Percentiles rank a stretch among this genome's conserved stretches.
These are phyloP conservation scores for Gonapodya sp. DNA, from an alignment of 192 early-diverging fungal species.

Conservation along the genomic window DNA sequence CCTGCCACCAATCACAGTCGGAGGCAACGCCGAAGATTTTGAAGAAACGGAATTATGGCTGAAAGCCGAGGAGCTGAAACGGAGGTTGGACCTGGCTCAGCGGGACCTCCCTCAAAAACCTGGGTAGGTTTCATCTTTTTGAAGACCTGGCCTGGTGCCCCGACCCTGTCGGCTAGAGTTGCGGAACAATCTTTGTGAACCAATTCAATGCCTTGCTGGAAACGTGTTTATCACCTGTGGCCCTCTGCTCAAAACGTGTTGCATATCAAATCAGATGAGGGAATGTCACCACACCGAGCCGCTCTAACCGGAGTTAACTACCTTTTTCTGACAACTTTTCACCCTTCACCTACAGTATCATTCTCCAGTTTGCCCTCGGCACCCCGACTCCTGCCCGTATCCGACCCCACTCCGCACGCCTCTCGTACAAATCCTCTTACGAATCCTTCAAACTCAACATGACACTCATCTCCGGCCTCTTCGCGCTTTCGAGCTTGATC, in stretches of 20 bases:
- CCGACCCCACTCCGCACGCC: conserved; percentile 8
- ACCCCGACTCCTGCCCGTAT: neutral
- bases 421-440: conserved; percentile 2
- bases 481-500: neutral
- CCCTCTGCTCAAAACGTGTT: too few relatives aligned
- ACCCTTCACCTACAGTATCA: neutral
- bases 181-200: too few relatives aligned
- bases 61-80: neutral
- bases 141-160: too few relatives aligned
- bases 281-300: too few relatives aligned
- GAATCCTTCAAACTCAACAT: conserved; percentile 1
- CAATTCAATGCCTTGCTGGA: too few relatives aligned
- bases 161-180: too few relatives aligned
- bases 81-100: neutral
- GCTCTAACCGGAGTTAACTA: too few relatives aligned
- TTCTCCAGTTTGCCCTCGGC: neutral
- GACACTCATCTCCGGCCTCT: conserved; percentile 3
- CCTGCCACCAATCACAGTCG: neutral
- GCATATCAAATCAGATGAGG: too few relatives aligned
- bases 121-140: neutral
- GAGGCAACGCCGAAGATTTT: neutral
- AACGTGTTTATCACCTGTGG: too few relatives aligned
- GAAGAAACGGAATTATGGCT: neutral
- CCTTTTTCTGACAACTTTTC: too few relatives aligned
- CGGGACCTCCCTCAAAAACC: neutral